Conservation (phyloP, 768 basidiomycete genomes). For the Panaeolus papilionaceus region DNA sequence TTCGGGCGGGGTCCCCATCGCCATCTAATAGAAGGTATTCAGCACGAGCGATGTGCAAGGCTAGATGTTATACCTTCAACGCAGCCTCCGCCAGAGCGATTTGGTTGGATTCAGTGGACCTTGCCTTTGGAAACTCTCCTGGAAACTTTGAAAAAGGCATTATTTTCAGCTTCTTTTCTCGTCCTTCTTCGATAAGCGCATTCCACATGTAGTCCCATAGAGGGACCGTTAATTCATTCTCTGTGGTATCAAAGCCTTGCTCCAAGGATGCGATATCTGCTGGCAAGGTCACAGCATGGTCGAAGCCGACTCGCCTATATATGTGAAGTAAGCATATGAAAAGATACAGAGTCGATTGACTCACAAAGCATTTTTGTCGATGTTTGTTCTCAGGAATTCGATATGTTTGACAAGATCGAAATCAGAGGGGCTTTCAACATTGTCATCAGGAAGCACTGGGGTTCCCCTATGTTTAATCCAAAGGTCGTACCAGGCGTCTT, state of each 20-base stretch:
- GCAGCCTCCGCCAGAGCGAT: conserved; percentile 68
- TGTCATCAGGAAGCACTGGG: conserved; percentile 69
- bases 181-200: conserved; percentile 70
- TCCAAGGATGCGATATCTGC: conserved; percentile 49
- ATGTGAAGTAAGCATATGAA: conserved; percentile 25
- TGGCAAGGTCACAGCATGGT: conserved; percentile 50
- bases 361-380: conserved; percentile 89
- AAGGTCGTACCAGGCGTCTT: conserved; percentile 81
- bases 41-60: background rate
- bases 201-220: conserved; percentile 82
- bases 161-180: conserved; percentile 71
- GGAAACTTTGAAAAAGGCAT: conserved; percentile 57
- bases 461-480: conserved; percentile 79
- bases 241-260: conserved; percentile 55
- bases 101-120: conserved; percentile 40
- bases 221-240: conserved; percentile 47
- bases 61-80: conserved; percentile 59
- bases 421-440: conserved; percentile 68
- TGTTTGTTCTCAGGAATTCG: conserved; percentile 76
- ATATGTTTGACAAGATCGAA: conserved; percentile 87
- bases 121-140: conserved; percentile 43
- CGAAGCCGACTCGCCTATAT: conserved; percentile 67
- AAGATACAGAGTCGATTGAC: conserved; percentile 36
- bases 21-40: conserved; percentile 61
- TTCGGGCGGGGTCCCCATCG: conserved; percentile 74